Conservation (phyloP, 257 asterid genomes). For the Fraxinus anomala region DNA sequence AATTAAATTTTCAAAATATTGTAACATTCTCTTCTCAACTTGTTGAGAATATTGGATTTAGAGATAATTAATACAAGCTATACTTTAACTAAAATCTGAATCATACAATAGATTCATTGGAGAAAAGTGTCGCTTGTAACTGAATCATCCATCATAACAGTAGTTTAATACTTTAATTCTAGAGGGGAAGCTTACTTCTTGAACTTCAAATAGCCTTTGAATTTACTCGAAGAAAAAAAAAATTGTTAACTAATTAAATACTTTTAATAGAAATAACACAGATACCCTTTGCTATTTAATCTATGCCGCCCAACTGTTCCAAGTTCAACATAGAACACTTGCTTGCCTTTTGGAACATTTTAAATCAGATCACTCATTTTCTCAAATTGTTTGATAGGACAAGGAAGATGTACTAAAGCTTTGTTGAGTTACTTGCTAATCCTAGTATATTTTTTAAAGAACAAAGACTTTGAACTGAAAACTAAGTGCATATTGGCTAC, state of each 20-base stretch:
- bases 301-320: not conserved
- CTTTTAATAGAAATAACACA: not conserved
- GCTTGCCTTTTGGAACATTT: not conserved
- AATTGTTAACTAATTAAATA: not conserved
- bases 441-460: not conserved
- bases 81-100: not conserved
- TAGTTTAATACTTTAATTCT: no score
- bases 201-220: not conserved
- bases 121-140: no score
- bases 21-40: not conserved
- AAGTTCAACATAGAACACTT: not conserved
- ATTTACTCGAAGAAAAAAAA: not conserved
- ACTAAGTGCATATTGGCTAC: not conserved
- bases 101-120: not conserved
- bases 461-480: not conserved
- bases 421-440: slow-evolving; percentile 1
- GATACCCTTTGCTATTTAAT: not conserved
- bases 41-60: not conserved
- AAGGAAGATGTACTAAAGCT: not conserved
- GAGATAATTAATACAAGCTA: not conserved
- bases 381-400: not conserved
- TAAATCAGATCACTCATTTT: no score
- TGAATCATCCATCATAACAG: no score
- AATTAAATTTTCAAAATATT: not conserved
- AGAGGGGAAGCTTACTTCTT: not conserved